A percentile compares a stretch with the other conserved stretches of the same genome.
Evolutionary conservation across 148 eudicot genomes (phyloP).

Genomic region (Rhododendron molle): DNA sequence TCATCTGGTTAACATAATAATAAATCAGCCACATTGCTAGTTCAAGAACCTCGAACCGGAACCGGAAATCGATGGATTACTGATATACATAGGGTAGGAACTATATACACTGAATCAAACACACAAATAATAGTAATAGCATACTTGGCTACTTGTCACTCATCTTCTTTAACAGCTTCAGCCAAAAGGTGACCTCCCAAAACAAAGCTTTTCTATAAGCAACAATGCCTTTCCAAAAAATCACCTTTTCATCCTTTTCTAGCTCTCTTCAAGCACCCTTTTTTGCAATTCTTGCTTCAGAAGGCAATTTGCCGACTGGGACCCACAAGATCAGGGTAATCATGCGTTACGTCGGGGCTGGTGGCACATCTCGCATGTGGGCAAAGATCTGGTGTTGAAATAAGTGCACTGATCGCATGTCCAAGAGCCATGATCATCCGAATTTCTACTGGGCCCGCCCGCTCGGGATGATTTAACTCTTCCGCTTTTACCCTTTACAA

Average conservation of each 20-base stretch:
- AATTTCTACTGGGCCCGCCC: conserved; percentile 28
- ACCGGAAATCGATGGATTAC: neutral
- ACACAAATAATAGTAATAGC: neutral
- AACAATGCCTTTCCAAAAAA: neutral
- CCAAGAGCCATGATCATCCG: conserved; percentile 48
- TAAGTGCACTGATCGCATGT: conserved; percentile 36
- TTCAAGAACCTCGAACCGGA: neutral
- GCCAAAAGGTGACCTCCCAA: neutral
- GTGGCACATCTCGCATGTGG: conserved; percentile 19
- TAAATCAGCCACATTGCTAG: neutral
- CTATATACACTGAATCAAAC: conserved; percentile 3
- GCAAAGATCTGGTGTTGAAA: conserved; percentile 9
- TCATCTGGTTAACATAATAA: neutral
- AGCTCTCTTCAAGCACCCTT: neutral
- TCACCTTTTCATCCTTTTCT: neutral
- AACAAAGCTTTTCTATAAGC: neutral
- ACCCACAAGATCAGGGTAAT: neutral
- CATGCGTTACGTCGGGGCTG: conserved; percentile 7
- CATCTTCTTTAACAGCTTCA: neutral
- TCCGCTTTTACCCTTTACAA: conserved; percentile 39
- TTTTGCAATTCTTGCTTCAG: neutral
- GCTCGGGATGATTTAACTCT: conserved; percentile 42
- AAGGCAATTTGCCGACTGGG: neutral
- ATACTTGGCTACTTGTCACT: neutral
- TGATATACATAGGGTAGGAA: neutral